Conservation (phyloP, 306 rosid species). For the Vigna mungo region DNA sequence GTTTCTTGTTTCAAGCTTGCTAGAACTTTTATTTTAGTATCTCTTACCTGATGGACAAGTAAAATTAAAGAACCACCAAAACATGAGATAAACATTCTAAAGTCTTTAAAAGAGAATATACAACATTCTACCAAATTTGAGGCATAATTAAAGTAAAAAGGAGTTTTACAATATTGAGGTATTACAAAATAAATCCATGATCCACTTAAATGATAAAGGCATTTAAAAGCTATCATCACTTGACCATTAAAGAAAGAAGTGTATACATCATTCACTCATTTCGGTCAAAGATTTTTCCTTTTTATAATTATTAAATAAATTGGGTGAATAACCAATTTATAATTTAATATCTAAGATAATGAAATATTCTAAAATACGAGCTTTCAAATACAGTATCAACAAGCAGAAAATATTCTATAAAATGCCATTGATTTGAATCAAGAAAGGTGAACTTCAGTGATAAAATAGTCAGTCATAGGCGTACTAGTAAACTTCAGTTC, state of each 20-base stretch:
- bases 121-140: slow-evolving; percentile 21
- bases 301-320: not conserved
- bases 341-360: slow-evolving; percentile 27
- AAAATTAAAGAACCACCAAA: slow-evolving; percentile 39
- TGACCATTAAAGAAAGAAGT: not conserved
- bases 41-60: slow-evolving; percentile 75
- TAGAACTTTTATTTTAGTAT: slow-evolving; percentile 82
- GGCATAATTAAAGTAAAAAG: slow-evolving; percentile 2
- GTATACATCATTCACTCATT: slow-evolving; percentile 1
- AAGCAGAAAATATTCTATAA: slow-evolving; percentile 25
- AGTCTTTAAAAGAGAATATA: slow-evolving; percentile 30
- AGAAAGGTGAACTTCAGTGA: slow-evolving; percentile 26
- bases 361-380: slow-evolving; percentile 23
- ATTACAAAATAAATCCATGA: not conserved
- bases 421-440: slow-evolving; percentile 9
- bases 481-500: slow-evolving; percentile 16
- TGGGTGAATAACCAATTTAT: not conserved
- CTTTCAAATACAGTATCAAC: slow-evolving; percentile 31
- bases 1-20: slow-evolving; percentile 75
- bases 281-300: not conserved
- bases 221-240: not conserved
- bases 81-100: slow-evolving; percentile 25
- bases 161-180: not conserved
- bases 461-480: not conserved
- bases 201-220: not conserved